Percentiles rank a stretch among this genome's conserved stretches.
Conservation (phyloP, 164 flowering plant genomes). For the Tinospora cordifolia region DNA sequence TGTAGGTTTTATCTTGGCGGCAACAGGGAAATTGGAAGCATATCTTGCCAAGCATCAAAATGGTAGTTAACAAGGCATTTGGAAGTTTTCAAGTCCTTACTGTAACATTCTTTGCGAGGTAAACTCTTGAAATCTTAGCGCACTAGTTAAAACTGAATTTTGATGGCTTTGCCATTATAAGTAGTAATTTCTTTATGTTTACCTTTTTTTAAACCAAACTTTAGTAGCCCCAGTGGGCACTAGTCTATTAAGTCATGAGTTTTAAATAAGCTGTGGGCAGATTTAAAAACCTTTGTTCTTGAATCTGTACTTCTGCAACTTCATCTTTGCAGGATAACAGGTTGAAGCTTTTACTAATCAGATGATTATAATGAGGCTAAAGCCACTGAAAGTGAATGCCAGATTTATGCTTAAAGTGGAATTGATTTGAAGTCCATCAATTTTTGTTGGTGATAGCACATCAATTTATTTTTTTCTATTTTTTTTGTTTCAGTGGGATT, state of each 20-base stretch:
- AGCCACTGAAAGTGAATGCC: not conserved
- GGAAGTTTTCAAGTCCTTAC: not conserved
- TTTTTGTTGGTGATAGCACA: not conserved
- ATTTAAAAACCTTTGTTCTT: not conserved
- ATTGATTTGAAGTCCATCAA: not conserved
- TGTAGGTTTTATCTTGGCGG: slow-evolving; percentile 77
- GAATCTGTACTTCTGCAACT: not conserved
- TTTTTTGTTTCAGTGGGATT: not conserved
- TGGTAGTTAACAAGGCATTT: slow-evolving; percentile 27
- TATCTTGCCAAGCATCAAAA: slow-evolving; percentile 40
- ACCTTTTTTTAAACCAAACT: too few species aligned
- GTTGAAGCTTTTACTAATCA: not conserved
- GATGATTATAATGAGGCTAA: not conserved
- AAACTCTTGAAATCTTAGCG: not conserved
- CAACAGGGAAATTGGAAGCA: slow-evolving; percentile 48
- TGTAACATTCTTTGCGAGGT: slow-evolving; percentile 10
- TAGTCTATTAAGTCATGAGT: too few species aligned
- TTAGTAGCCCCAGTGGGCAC: too few species aligned
- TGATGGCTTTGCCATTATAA: not conserved
- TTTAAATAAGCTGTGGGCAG: not conserved
- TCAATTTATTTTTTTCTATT: not conserved
- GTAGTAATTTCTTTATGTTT: too few species aligned
- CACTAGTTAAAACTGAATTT: not conserved
- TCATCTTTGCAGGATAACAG: slow-evolving; percentile 2
- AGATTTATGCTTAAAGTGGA: not conserved